A percentile compares a stretch with the other conserved stretches of the same genome.
These are phyloP conservation scores for Moesziomyces globuligerus DNA, from an alignment of 1,284 basidiomycete species.

Conservation along the genomic window DNA sequence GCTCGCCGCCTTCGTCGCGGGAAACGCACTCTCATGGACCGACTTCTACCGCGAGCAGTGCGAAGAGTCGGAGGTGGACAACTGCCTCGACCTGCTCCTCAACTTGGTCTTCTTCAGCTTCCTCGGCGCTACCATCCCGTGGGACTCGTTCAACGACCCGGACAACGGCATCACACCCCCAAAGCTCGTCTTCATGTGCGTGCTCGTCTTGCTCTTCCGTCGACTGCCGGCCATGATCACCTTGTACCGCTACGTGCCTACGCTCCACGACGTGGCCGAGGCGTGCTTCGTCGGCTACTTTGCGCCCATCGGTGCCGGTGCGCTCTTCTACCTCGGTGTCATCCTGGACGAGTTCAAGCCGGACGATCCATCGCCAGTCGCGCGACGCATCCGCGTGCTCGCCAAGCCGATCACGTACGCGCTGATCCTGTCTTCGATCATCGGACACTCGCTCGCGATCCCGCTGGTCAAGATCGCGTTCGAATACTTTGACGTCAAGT, in stretches of 20 bases:
- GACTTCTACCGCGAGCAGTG: constrained; percentile 62
- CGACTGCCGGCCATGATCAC: constrained; percentile 63
- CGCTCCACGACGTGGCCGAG: constrained; percentile 57
- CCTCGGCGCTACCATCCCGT: constrained; percentile 61
- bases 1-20: constrained; percentile 57
- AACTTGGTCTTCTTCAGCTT: constrained; percentile 67
- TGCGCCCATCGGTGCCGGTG: constrained; percentile 69
- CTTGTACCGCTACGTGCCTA: constrained; percentile 61
- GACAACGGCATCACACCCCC: constrained; percentile 64
- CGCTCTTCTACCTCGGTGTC: constrained; percentile 52
- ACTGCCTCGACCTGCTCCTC: constrained; percentile 57
- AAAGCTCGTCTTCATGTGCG: constrained; percentile 67
- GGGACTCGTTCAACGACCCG: constrained; percentile 52
- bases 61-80: constrained; percentile 60
- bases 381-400: constrained; percentile 41
- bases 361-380: constrained; percentile 24
- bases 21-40: constrained; percentile 58
- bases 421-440: constrained; percentile 50
- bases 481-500: constrained; percentile 35
- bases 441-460: constrained; percentile 55
- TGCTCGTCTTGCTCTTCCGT: constrained; percentile 69
- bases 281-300: constrained; percentile 68
- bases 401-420: constrained; percentile 56
- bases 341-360: constrained; percentile 51
- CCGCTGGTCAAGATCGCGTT: constrained; percentile 55